A percentile compares a stretch with the other conserved stretches of the same genome.
phyloP scores from a whole-genome alignment of 805 yeast species.

The Saccharomycopsis oosterbeekiorum region DNA sequence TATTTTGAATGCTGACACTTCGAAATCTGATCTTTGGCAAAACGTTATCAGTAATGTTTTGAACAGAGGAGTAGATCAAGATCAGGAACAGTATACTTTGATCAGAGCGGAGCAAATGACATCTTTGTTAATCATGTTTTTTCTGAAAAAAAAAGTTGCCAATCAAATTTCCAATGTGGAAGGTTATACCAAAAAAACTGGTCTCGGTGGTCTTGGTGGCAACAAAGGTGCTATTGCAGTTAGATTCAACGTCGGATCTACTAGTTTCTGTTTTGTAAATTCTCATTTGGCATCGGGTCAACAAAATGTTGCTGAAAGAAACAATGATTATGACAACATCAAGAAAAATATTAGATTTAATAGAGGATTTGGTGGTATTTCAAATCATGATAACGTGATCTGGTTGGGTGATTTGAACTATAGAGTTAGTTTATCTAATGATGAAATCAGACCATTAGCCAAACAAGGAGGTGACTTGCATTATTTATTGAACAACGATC shows the following conservation, averaged over 20 bases:
- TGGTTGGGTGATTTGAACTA: conserved; percentile 97
- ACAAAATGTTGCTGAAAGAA: conserved; percentile 71
- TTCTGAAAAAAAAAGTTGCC: conserved; percentile 42
- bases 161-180: conserved; percentile 67
- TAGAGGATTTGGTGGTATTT: conserved; percentile 49
- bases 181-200: conserved; percentile 93
- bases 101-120: conserved; percentile 70
- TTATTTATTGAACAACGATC: conserved; percentile 61
- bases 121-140: conserved; percentile 53
- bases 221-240: conserved; percentile 96
- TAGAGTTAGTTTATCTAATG: conserved; percentile 45
- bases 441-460: conserved; percentile 55
- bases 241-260: conserved; percentile 70
- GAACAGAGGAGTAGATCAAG: conserved; percentile 39
- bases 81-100: conserved; percentile 39
- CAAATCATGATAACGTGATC: conserved; percentile 76
- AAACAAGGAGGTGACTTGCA: conserved; percentile 30
- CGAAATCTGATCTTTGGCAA: conserved; percentile 75
- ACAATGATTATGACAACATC: conserved; percentile 71
- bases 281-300: conserved; percentile 94
- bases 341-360: conserved; percentile 68
- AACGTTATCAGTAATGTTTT: conserved; percentile 50
- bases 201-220: conserved; percentile 94
- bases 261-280: conserved; percentile 75
- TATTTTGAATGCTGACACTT: conserved; percentile 75